A percentile compares a stretch with the other conserved stretches of the same genome.
Evolutionary conservation across 1,284 basidiomycete species (phyloP).

Genomic region (Marasmius tenuissimus): DNA sequence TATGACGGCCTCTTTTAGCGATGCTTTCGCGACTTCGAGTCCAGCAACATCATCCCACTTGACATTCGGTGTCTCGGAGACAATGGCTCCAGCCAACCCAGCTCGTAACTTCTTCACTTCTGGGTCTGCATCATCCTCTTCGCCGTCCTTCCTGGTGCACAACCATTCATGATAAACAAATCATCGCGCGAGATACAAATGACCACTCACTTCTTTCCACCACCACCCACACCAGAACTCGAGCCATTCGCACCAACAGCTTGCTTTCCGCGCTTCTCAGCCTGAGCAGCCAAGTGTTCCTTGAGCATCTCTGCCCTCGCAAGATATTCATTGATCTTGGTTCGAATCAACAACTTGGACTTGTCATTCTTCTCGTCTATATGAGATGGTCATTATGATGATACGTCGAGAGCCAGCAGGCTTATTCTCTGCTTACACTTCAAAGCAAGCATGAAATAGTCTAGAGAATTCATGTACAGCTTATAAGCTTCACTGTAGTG

Average conservation of each 20-base stretch:
- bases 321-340: slow-evolving; percentile 93
- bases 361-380: slow-evolving; percentile 96
- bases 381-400: background rate
- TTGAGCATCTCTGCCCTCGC: slow-evolving; percentile 92
- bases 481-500: slow-evolving; percentile 96
- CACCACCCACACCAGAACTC: slow-evolving; percentile 60
- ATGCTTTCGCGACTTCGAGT: slow-evolving; percentile 91
- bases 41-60: slow-evolving; percentile 99
- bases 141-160: slow-evolving; percentile 58
- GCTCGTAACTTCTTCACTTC: slow-evolving; percentile 95
- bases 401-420: background rate
- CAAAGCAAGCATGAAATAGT: slow-evolving; percentile 91
- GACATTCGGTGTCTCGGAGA: slow-evolving; percentile 94
- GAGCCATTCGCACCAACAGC: slow-evolving; percentile 82
- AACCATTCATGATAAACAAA: background rate
- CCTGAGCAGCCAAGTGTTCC: slow-evolving; percentile 54
- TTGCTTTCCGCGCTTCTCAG: slow-evolving; percentile 71
- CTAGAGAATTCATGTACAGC: slow-evolving; percentile 91
- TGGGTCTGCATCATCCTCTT: slow-evolving; percentile 82
- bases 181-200: background rate
- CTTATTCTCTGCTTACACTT: background rate
- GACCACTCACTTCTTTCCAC: slow-evolving; percentile 63
- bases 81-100: slow-evolving; percentile 84
- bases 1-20: slow-evolving; percentile 98
- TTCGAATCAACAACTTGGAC: slow-evolving; percentile 84